Conservation (phyloP, 345 rosid species). For the Corchorus capsularis region DNA sequence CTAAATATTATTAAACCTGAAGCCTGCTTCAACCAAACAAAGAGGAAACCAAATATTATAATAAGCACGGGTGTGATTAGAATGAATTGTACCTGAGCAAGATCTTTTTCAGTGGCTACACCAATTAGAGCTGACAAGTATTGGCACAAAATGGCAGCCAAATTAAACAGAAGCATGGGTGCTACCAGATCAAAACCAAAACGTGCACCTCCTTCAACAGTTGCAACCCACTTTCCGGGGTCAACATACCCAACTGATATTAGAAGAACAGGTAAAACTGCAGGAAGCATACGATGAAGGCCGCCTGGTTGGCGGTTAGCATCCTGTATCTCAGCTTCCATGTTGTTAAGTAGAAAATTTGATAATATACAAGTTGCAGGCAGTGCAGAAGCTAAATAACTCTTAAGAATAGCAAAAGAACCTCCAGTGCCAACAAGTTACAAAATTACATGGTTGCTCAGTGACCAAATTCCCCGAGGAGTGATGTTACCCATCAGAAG, state of each 20-base stretch:
- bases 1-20: not conserved
- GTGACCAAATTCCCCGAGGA: conserved; percentile 20
- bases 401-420: conserved; percentile 30
- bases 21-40: not conserved
- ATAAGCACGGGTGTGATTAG: not conserved
- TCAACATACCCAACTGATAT: conserved; percentile 85
- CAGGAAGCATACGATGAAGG: conserved; percentile 61
- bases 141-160: conserved; percentile 87
- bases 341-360: conserved; percentile 35
- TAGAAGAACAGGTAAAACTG: conserved; percentile 67
- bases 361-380: conserved; percentile 16
- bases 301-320: conserved; percentile 40
- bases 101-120: conserved; percentile 79
- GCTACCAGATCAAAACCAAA: conserved; percentile 76
- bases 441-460: conserved; percentile 34
- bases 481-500: conserved; percentile 21
- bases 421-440: conserved; percentile 26
- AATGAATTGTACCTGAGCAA: conserved; percentile 69
- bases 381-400: conserved; percentile 17
- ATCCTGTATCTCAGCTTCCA: conserved; percentile 65
- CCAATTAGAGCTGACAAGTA: conserved; percentile 76
- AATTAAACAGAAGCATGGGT: conserved; percentile 67
- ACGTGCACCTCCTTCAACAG: conserved; percentile 90
- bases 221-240: conserved; percentile 95
- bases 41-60: conserved; percentile 3